Conservation (phyloP, 495 filamentous ascomycete species). For the Aspergillus leporis region DNA sequence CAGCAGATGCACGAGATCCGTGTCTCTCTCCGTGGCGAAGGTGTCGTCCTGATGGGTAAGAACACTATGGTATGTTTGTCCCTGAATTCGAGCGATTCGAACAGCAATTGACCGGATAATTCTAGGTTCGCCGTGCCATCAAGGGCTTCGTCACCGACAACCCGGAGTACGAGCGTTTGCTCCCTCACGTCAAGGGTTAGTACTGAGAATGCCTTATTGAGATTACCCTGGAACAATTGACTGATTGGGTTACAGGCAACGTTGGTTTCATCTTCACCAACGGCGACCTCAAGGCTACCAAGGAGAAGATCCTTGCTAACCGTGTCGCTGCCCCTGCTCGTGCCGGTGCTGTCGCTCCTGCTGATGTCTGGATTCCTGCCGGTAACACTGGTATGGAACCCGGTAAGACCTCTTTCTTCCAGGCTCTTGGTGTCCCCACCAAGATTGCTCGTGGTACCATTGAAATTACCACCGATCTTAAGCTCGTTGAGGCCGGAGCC, state of each 20-base stretch:
- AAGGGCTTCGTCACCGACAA: constrained; percentile 89
- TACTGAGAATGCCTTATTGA: constrained; percentile 14
- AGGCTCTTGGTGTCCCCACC: constrained; percentile 99
- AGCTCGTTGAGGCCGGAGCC: constrained; percentile 87
- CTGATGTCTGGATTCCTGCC: constrained; percentile 87
- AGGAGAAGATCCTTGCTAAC: constrained; percentile 93
- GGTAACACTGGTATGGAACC: constrained; percentile 99
- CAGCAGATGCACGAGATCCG: constrained; percentile 99
- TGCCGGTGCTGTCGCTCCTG: constrained; percentile 92
- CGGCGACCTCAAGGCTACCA: constrained; percentile 83
- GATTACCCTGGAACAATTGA: neutral
- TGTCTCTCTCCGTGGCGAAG: constrained; percentile 79
- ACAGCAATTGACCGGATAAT: constrained; percentile 19
- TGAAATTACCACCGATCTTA: constrained; percentile 97
- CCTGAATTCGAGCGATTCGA: neutral
- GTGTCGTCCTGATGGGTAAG: constrained; percentile 98
- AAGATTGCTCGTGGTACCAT: constrained; percentile 99
- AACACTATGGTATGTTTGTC: constrained; percentile 87
- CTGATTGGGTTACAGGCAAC: constrained; percentile 59
- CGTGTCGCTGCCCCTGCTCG: constrained; percentile 95
- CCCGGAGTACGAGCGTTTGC: constrained; percentile 96
- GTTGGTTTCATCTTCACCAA: constrained; percentile 99
- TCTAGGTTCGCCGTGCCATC: constrained; percentile 88
- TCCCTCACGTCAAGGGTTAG: constrained; percentile 85
- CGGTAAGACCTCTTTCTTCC: constrained; percentile 99